Evolutionary conservation across 2,329 filamentous ascomycete species (phyloP), one percentile per base, ranked within the genome.

Genomic region (Xylaria sp.): DNA sequence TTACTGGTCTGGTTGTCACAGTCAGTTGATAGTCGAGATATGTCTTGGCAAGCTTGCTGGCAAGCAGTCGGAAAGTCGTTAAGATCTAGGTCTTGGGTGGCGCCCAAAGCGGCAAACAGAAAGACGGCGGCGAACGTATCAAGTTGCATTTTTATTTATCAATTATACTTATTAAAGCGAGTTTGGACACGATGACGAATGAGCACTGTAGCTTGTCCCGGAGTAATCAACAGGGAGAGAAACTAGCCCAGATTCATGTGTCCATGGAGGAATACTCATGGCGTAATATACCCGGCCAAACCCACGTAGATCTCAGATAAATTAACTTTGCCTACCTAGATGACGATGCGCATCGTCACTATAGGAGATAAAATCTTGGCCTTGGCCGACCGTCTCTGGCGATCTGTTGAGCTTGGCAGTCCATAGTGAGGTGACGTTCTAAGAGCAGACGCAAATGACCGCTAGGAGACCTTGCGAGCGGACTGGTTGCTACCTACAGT

Each of bases 61-160:
- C 60, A 62, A 37, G 47, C 54, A 15, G 4, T 37, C 14, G 60
- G 60, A 9, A 58, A 7, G 21, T 58, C 60, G 40, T 62, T 17
- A 8, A 62, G 28, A 17, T 62, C 60, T 35, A 62, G 45, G 47
- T 58, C 60, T 33, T 62, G 60, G 12, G 60, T 28, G 25, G 47
- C 42, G 21, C 60, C 60, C 7, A 62, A 42, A 35, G 47, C 40
- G 25, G 60, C 54, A 21, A 62, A 43, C 6, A 62, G 47, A 33
- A 62, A 57, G 25, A 52, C 21, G n/a, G 47, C 21, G 15, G 31
- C 4, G 8, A 62, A 3, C 9, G 49, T 37, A 15, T 49, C 49
- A 8, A 38, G 57, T 19, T 58, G 47, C 60, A 62, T 62, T 21
- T 60, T 60, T 12, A n/a, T 37, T 19, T 19, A 33, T 33, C 3